Base-by-base conservation (phyloP, 1,284 basidiomycete genomes). In the Naganishia liquefaciens region DNA sequence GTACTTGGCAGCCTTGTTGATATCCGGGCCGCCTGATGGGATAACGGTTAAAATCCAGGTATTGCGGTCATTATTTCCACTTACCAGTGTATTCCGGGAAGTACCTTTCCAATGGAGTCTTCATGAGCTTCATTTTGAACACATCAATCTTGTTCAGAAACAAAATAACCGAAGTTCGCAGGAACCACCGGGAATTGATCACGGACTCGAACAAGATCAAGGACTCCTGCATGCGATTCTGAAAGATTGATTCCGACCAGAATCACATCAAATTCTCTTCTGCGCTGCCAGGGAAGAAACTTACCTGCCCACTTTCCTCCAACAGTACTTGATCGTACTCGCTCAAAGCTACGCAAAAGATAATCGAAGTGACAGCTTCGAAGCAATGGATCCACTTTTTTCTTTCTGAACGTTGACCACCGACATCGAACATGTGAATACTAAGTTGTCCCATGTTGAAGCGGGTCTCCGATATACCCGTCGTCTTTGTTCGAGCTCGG, bases 1-100 rank as follows among this genome's bases (percentile, higher is more conserved):
- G 75, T 95, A 99, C 76, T 97, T 98, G 3, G 94, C 93, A 2
- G 93, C 95, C 79, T 98, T 98, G 82, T 96, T 96, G 77, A 97
- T 91, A 74, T 97, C 93, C 9, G 88, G 79, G 0, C 94, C 94
- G 42, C 91, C 91, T 72, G 68, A 44, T 17, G 28, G 5, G n/a
- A 25, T 6, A 9, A 50, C 23, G 23, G 47, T 52, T 28, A 49
- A 46, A n/a, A 3, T 23, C 4, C 10, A 13, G 4, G 6, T 21
- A 7, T 13, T 10, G 11, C 54, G 54, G 15, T 10, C 28, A n/a
- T 13, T 6, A 2, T 27, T 21, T 42, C 46, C 42, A 23, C 60
- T 39, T 54, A 71, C 81, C 82, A 0, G 91, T 91, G 79, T 97
- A 99, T 74, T 98, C 95, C 1, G 92, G 88, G 78, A 97, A 98